Evolutionary conservation across 192 early-diverging fungal genomes (phyloP), one percentile per base, ranked within the genome.

Genomic region (Coemansia umbellata): DNA sequence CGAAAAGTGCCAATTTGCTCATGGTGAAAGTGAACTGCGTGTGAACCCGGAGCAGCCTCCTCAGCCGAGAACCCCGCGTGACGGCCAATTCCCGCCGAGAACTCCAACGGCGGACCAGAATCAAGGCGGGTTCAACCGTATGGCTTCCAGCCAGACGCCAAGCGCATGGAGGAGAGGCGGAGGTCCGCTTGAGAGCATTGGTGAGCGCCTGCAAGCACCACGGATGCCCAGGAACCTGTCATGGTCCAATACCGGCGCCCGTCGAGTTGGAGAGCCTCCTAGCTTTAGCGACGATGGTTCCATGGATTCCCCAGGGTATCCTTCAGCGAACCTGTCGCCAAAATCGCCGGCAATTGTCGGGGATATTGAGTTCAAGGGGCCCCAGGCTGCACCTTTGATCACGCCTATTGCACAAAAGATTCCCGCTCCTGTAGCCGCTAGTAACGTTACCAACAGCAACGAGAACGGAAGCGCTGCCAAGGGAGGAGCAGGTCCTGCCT

Each of bases 1-100:
- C n/a, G 78, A 82, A n/a, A 85, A 86, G 50, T 94, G 91, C 68
- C 86, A 87, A 63, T 92, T 89, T 74, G 90, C 86, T 37, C 83
- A 86, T 40, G 67, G 63, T 31, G 55, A 58, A 8, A 51, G 55
- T 2, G 77, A 80, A 56, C 47, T 82, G 26, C 72, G 82, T 3
- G 53, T 52, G 1, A 63, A 50, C 8, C 63, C 66, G 37, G 55
- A 69, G 45, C 66, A 63, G 47, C 69, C 69, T 0, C 13, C 55
- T 0, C 63, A 66, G 48, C 48, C 45, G 3, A 53, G 45, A 19
- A 32, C 58, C 2, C 55, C 55, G 19, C 64, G 72, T 41, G 65
- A 68, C 9, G 27, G 31, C 31, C 65, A 54, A 23, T 53, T 42
- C 26, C 33, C 27, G 18, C 53, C 47, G 11, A 42, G 55, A 22